Base-by-base conservation (phyloP, 2,329 filamentous ascomycete genomes). In the Pseudophaeomoniella oleicola region DNA sequence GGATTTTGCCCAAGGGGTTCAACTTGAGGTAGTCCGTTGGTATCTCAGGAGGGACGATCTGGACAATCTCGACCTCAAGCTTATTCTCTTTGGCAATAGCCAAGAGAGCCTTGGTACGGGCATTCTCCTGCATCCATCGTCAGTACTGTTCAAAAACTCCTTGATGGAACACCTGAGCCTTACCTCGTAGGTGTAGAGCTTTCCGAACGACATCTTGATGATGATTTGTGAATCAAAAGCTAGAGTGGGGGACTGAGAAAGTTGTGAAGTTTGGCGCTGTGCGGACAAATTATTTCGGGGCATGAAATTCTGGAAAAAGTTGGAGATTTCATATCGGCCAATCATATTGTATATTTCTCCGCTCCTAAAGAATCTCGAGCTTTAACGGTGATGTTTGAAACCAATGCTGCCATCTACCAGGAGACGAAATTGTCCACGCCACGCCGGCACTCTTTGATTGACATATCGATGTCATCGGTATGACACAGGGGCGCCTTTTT, bases 81-180 rank as follows among this genome's bases (percentile, higher is more conserved):
- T 81, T 78, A 69, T 96, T 96, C 69, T 85, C 86, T 80, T 98
- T 96, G 54, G 90, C 90, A 58, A 94, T 84, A 54, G 84, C 87
- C 62, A 80, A 76, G 65, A 94, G 82, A 61, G 79, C 78, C 56
- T 81, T 82, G 63, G 81, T 82, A 71, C 88, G 87, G 65, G 82
- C 71, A 75, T 94, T 94, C 60, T 72, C 75, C 87, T 94, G 58
- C 42, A 38, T 36, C n/a, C n/a, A n/a, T n/a, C n/a, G n/a, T n/a
- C n/a, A n/a, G n/a, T n/a, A n/a, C n/a, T n/a, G n/a, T n/a, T n/a
- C n/a, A n/a, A n/a, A n/a, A n/a, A n/a, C n/a, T n/a, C n/a, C n/a
- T n/a, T n/a, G n/a, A n/a, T n/a, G n/a, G n/a, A n/a, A n/a, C n/a
- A n/a, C n/a, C n/a, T n/a, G n/a, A n/a, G n/a, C 56, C 69, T 52